A percentile compares a stretch with the other conserved stretches of the same genome.
phyloP scores from a whole-genome alignment of 192 early-diverging fungal genomes.

The Entophlyctis luteolus region DNA sequence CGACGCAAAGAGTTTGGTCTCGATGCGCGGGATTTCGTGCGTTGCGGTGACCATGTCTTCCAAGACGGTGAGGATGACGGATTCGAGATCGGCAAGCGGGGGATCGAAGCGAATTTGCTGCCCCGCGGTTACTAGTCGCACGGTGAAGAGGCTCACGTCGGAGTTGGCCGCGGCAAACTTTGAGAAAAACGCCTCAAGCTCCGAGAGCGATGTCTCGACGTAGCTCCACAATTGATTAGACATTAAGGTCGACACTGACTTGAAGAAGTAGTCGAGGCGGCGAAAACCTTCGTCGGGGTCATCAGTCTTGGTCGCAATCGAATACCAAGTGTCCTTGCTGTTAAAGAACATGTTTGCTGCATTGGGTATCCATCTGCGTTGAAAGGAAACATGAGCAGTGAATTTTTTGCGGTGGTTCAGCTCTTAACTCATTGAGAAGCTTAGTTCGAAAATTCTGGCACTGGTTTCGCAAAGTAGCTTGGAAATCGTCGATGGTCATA shows the following conservation, averaged over 20 bases:
- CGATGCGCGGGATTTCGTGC: constrained; percentile 55
- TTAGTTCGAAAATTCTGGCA: constrained; percentile 50
- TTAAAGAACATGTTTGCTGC: constrained; percentile 57
- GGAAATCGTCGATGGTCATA: constrained; percentile 57
- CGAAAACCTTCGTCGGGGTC: constrained; percentile 54
- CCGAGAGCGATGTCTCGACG: constrained; percentile 42
- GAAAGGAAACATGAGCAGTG: too few relatives aligned
- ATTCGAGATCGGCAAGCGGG: constrained; percentile 52
- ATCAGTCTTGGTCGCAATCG: constrained; percentile 42
- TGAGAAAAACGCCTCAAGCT: constrained; percentile 55
- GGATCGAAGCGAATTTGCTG: constrained; percentile 62
- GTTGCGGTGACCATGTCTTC: constrained; percentile 54
- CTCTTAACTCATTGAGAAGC: constrained; percentile 50
- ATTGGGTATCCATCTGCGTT: constrained; percentile 56
- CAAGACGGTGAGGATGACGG: constrained; percentile 46
- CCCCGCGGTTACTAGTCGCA: constrained; percentile 51
- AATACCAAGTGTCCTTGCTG: constrained; percentile 57
- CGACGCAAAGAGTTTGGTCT: constrained; percentile 58
- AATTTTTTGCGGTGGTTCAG: too few relatives aligned
- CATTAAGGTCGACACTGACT: constrained; percentile 54
- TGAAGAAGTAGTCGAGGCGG: constrained; percentile 57
- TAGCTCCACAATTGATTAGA: constrained; percentile 57
- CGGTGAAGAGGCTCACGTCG: constrained; percentile 49
- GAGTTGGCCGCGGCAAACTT: constrained; percentile 42
- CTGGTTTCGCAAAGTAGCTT: constrained; percentile 49